Base-by-base conservation (phyloP, 768 basidiomycete genomes). In the Psilocybe cubensis region DNA sequence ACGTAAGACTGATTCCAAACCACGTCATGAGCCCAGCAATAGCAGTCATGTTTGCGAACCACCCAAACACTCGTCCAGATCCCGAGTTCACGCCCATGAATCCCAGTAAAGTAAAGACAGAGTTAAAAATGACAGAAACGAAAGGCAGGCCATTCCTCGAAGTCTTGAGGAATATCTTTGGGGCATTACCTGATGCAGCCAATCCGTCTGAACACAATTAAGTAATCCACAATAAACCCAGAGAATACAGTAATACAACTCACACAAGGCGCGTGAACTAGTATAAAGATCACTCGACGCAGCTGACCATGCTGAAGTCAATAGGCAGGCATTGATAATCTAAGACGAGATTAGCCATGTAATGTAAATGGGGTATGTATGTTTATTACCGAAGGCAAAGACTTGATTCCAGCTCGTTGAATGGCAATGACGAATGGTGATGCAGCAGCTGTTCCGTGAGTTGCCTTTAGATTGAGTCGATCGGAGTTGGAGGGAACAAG, bases 351-450 rank as follows among this genome's bases (percentile, higher is more conserved):
- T 23, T 24, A 27, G 17, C 12, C 12, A 38, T 28, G 24, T 8
- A 27, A 43, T 31, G 28, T 20, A n/a, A 1, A 21, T 17, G 28
- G 5, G 43, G 44, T 27, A 43, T 20, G 20, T 20, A 18, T 21
- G 21, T 25, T 52, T 60, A 84, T 72, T 67, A 94, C 89, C 41
- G 87, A 89, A 17, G 96, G 95, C 1, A 97, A 74, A 4, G 76
- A 80, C 62, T 86, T 89, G 71, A 97, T 98, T n/a, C 96, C 96
- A 6, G 95, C 87, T 42, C 78, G 83, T 64, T 81, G 66, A 62
- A 94, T 93, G 1, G 95, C 96, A 62, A 98, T 92, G 61, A 97
- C 95, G 73, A 95, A 97, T 1, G 96, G 91, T 41, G 91, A 91
- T 2, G 85, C 85, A 12, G 87, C 86, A 54, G 89, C 87, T 17